phyloP scores from a whole-genome alignment of 108 stramenopile species.

The Nannochloropsis gaditana region DNA sequence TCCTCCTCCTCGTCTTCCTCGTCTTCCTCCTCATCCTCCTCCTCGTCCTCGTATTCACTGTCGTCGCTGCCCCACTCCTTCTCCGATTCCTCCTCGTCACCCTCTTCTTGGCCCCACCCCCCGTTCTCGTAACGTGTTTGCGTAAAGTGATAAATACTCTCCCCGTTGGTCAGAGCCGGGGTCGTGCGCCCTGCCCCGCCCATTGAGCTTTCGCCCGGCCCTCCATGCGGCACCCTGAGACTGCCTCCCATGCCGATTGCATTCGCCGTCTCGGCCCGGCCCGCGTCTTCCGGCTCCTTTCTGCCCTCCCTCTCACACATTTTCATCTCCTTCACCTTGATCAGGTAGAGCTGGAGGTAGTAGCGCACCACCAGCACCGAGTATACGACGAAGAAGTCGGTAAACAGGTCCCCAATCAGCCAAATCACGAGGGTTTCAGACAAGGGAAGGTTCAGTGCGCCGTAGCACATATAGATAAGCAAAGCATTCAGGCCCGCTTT shows the following conservation, averaged over 20 bases:
- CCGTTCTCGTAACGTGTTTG: too few relatives aligned
- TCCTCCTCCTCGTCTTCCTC: neutral
- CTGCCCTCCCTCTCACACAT: neutral
- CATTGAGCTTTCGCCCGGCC: too few relatives aligned
- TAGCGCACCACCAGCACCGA: neutral
- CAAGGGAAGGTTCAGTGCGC: neutral
- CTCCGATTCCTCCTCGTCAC: neutral
- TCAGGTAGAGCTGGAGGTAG: neutral
- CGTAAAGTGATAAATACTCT: neutral
- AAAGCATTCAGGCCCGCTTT: conserved; percentile 3
- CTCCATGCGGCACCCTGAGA: too few relatives aligned
- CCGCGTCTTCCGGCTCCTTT: neutral
- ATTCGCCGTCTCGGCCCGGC: neutral
- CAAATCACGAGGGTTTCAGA: conserved; percentile 8
- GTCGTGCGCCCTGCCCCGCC: too few relatives aligned
- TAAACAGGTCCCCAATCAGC: neutral
- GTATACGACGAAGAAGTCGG: neutral
- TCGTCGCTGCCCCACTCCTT: neutral
- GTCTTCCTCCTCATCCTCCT: neutral
- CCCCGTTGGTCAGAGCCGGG: neutral
- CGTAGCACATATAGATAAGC: neutral
- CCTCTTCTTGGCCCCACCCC: neutral
- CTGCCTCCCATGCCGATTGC: neutral
- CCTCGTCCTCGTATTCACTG: neutral
- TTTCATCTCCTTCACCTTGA: neutral